Evolutionary conservation across 2,329 filamentous ascomycete species (phyloP), one percentile per base, ranked within the genome.

Genomic region (Ophiostoma australiae): DNA sequence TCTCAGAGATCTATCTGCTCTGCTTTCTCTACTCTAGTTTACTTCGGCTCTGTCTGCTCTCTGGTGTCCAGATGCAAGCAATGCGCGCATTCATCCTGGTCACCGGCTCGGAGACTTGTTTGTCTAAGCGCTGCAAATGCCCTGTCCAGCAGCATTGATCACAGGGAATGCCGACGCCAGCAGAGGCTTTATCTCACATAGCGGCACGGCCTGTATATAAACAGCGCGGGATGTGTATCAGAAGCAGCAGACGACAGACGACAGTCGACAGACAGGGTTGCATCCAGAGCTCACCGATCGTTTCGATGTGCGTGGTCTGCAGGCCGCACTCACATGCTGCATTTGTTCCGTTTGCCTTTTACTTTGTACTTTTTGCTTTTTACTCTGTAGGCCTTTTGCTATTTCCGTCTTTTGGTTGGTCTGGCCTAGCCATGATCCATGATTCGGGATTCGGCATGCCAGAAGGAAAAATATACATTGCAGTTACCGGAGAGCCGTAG

Each of bases 41-140:
- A n/a, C 44, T 48, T 48, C 44, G 20, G 17, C 7, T 48, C 27
- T 31, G 27, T 31, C 27, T 31, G 27, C 27, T 3, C 27, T 31
- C 27, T 31, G 27, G 1, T 31, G 27, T 31, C 27, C 27, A 31
- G 27, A 31, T 48, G n/a, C n/a, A 23, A 31, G 27, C 27, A 63
- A 23, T 55, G n/a, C 27, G 15, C 58, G 58, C 58, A 33, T 31
- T 4, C 27, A 63, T 33, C 58, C 58, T 33, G 13, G 58, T 63
- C 27, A 63, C 58, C 27, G 58, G 58, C 27, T 63, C 58, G 58
- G 58, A 63, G 27, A 63, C 58, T 33, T 63, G 52, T 13, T 3
- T 33, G 58, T 27, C 58, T 35, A 63, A 63, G 58, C 58, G 23
- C 23, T 33, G 58, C 55, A 63, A 31, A 17, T 33, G 58, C 58